These are phyloP conservation scores for Spongispora temasekensis DNA, from an alignment of 1,284 basidiomycete genomes.

Conservation along the genomic window DNA sequence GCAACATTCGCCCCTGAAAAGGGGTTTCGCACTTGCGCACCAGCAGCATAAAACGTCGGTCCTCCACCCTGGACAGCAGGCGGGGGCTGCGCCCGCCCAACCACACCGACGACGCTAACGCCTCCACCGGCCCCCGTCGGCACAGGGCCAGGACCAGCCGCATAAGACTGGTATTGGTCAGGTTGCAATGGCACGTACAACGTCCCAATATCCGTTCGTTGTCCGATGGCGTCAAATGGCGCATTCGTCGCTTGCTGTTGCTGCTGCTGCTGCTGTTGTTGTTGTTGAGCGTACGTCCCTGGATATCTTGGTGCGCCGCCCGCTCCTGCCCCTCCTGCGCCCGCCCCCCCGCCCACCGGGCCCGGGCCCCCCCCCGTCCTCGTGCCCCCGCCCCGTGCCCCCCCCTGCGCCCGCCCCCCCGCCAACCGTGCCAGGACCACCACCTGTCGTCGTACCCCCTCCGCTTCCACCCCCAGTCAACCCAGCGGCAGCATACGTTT, in stretches of 20 bases:
- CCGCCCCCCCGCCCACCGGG: conserved; percentile 2
- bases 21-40: conserved; percentile 63
- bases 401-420: conserved; percentile 5
- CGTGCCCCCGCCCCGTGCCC: neutral
- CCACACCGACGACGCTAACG: conserved; percentile 29
- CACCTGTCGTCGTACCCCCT: neutral
- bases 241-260: conserved; percentile 42
- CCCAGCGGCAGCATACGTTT: conserved; percentile 71
- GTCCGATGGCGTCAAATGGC: conserved; percentile 61
- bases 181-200: conserved; percentile 80
- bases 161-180: conserved; percentile 67
- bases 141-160: conserved; percentile 38
- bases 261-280: conserved; percentile 29
- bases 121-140: conserved; percentile 29
- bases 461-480: conserved; percentile 26
- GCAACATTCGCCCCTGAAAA: neutral
- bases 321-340: neutral
- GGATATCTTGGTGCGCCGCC: conserved; percentile 50
- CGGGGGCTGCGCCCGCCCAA: conserved; percentile 27
- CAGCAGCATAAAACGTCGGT: conserved; percentile 64
- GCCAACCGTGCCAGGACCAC: neutral
- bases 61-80: too few relatives aligned
- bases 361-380: conserved; percentile 1
- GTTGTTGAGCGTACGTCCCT: conserved; percentile 44
- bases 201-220: conserved; percentile 63